phyloP scores from a whole-genome alignment of 2,329 filamentous ascomycete species.

The Cladophialophora carrionii region DNA sequence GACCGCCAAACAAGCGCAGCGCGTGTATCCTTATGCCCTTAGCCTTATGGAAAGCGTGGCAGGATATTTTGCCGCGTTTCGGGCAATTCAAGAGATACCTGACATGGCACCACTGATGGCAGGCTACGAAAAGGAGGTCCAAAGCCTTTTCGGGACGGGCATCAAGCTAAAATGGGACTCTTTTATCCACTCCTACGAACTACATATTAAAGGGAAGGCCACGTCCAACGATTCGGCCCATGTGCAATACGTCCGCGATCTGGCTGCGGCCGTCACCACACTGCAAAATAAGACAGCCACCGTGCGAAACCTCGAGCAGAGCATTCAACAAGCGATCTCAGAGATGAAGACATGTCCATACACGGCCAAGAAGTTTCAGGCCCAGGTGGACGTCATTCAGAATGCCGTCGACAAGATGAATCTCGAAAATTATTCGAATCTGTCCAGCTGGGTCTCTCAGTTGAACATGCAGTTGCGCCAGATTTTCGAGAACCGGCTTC shows the following conservation, averaged over 20 bases:
- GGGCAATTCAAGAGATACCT: conserved; percentile 80
- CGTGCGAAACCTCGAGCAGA: conserved; percentile 77
- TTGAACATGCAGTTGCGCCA: conserved; percentile 84
- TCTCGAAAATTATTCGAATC: conserved; percentile 91
- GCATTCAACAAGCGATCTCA: conserved; percentile 75
- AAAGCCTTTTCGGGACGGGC: conserved; percentile 79
- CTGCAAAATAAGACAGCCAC: conserved; percentile 85
- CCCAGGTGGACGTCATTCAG: conserved; percentile 82
- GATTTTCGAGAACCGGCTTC: conserved; percentile 79
- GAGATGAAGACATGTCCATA: conserved; percentile 87
- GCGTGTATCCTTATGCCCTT: conserved; percentile 96
- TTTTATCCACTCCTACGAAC: conserved; percentile 94
- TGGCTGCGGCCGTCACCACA: conserved; percentile 81
- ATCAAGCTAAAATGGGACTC: conserved; percentile 94
- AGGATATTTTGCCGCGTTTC: conserved; percentile 84
- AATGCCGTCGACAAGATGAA: conserved; percentile 94
- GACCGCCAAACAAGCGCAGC: conserved; percentile 97
- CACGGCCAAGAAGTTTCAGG: conserved; percentile 75
- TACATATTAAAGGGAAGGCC: conserved; percentile 71
- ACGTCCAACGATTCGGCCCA: conserved; percentile 79
- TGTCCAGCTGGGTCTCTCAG: conserved; percentile 83
- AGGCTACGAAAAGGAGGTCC: conserved; percentile 89
- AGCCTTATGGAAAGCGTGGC: conserved; percentile 99
- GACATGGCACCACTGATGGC: conserved; percentile 85
- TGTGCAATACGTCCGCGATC: conserved; percentile 93